phyloP scores from a whole-genome alignment of 139 green algal genomes.

The Volvox africanus region DNA sequence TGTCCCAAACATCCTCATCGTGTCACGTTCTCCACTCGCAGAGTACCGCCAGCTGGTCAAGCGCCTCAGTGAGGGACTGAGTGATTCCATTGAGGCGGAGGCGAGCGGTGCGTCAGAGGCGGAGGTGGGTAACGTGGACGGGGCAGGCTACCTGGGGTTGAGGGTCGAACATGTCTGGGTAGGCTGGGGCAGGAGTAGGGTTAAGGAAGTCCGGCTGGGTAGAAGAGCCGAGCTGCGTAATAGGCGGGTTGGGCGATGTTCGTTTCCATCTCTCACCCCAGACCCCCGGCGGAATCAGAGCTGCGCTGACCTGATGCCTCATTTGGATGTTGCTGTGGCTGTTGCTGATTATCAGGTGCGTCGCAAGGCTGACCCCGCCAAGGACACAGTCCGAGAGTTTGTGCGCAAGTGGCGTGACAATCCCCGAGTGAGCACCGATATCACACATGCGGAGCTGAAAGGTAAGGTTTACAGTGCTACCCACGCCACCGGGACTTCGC shows the following conservation, averaged over 20 bases:
- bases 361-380: slow-evolving; percentile 68
- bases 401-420: slow-evolving; percentile 66
- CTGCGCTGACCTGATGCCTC: no score
- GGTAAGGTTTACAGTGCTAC: slow-evolving; percentile 34
- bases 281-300: no score
- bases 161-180: no score
- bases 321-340: no score
- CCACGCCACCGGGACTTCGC: no score
- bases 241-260: no score
- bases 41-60: slow-evolving; percentile 60
- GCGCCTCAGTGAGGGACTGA: slow-evolving; percentile 56
- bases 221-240: no score
- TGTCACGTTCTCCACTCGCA: neutral
- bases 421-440: slow-evolving; percentile 32
- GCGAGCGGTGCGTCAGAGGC: slow-evolving; percentile 52
- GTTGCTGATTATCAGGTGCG: slow-evolving; percentile 53
- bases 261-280: no score
- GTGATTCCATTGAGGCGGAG: slow-evolving; percentile 59
- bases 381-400: slow-evolving; percentile 66
- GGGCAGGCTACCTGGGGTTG: no score
- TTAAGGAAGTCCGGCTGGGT: no score
- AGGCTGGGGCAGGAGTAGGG: no score
- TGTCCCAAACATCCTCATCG: neutral
- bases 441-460: slow-evolving; percentile 60
- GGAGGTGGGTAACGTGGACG: slow-evolving; percentile 48